Base-by-base conservation (phyloP, 768 basidiomycete species). In the Amanita thiersii region DNA sequence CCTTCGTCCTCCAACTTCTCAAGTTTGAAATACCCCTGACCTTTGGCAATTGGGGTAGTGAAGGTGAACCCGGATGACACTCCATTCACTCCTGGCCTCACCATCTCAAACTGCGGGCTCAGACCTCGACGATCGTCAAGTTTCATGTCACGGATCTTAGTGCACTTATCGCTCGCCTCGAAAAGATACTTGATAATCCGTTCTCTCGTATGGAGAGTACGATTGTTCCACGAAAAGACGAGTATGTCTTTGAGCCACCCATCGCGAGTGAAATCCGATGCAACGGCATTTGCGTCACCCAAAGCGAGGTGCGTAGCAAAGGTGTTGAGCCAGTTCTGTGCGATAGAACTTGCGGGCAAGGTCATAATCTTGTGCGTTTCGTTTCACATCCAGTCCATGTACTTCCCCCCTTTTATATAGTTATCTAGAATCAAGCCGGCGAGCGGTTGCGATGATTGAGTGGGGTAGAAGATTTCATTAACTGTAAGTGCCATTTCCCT, bases 221-320 rank as follows among this genome's bases (percentile, higher is more conserved):
- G 63, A 23, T 56, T 57, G 47, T 66, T 57, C 70, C 70, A 72
- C 1, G 61, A 61, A 49, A 73, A 66, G 9, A 60, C 55, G 36
- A 72, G 60, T 23, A 66, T 39, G 47, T 73, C 69, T 5, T 66
- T 57, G 23, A 69, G 56, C 56, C 58, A 70, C 7, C 68, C 69
- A 25, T 54, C 42, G 0, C 58, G 52, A 2, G 59, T 56, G 49
- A 70, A 63, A 7, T 46, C 48, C 6, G 54, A 45, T 0, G 47
- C 46, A 4, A 59, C 46, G 3, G 45, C 54, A 4, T 52, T 42
- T 3, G 50, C 39, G 35, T 65, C 53, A 1, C 41, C 49, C 18
- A 50, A 29, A 14, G 39, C 19, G 8, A 62, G 21, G 7, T 48
- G 49, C 3, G 21, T 20, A 15, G 52, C 46, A 42, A 61, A 61